phyloP scores from a whole-genome alignment of 129 eudicot species.

The Gnaphalium uliginosum region DNA sequence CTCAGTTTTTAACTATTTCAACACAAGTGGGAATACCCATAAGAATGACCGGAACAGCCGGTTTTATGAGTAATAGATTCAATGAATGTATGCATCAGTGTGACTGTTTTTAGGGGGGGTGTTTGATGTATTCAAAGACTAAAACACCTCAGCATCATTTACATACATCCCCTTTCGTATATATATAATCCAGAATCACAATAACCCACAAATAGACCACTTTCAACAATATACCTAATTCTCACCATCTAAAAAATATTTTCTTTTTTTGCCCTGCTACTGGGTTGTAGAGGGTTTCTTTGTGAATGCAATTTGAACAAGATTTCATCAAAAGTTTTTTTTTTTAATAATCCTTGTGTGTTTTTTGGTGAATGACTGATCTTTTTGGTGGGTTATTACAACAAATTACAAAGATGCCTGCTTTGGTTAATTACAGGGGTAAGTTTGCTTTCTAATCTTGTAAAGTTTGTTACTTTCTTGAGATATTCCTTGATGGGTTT shows the following conservation, averaged over 20 bases:
- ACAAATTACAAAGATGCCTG: conserved; percentile 58
- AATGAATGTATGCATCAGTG: conserved; percentile 45
- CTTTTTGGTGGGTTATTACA: conserved; percentile 39
- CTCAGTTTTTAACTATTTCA: conserved; percentile 6
- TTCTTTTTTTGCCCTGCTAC: conserved; percentile 47
- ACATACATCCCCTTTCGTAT: conserved; percentile 41
- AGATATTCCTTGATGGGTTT: conserved; percentile 1
- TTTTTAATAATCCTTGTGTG: conserved; percentile 34
- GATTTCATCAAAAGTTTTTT: conserved; percentile 17
- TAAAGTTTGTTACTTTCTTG: not conserved
- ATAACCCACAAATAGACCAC: conserved; percentile 16
- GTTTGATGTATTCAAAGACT: conserved; percentile 41
- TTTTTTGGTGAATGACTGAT: conserved; percentile 47
- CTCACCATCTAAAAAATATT: conserved; percentile 5
- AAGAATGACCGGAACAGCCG: conserved; percentile 49
- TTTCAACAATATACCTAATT: conserved; percentile 12
- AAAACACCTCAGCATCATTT: conserved; percentile 41
- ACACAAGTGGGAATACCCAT: conserved; percentile 40
- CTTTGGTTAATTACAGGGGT: conserved; percentile 93
- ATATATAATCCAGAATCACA: conserved; percentile 15
- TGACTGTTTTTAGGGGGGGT: conserved; percentile 27
- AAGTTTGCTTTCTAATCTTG: conserved; percentile 29
- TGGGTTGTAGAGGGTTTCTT: conserved; percentile 43
- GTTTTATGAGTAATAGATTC: conserved; percentile 40
- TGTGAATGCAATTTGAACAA: conserved; percentile 50